These are phyloP conservation scores for Eutrema heterophyllum DNA, from an alignment of 345 rosid genomes.

Conservation along the genomic window DNA sequence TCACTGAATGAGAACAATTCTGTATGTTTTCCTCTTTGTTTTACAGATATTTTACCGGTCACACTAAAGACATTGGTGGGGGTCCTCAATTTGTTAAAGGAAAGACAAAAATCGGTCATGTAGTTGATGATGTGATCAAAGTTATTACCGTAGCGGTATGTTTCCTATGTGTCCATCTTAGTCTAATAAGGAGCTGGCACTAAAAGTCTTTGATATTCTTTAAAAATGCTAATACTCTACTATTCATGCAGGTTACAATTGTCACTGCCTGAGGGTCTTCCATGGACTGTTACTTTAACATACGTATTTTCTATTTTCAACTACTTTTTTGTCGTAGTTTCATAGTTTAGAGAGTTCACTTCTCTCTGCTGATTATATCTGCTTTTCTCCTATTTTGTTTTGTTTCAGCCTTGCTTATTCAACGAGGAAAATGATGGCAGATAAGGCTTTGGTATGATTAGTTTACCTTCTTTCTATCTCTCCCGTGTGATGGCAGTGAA, in stretches of 20 bases:
- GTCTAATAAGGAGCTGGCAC: not conserved
- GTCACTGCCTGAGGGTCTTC: conserved; percentile 98
- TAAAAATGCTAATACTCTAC: conserved; percentile 6
- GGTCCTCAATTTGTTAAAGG: conserved; percentile 52
- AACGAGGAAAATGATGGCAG: conserved; percentile 99
- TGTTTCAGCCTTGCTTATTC: conserved; percentile 81
- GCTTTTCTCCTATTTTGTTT: not conserved
- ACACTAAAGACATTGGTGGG: conserved; percentile 46
- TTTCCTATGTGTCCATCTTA: conserved; percentile 10
- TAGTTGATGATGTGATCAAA: conserved; percentile 70
- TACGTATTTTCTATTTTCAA: conserved; percentile 32
- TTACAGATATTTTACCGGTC: conserved; percentile 75
- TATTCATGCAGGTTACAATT: conserved; percentile 72
- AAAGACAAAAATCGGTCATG: conserved; percentile 48
- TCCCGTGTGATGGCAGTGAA: too few relatives aligned
- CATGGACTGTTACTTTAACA: conserved; percentile 95
- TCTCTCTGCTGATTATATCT: conserved; percentile 11
- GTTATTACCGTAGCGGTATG: conserved; percentile 87
- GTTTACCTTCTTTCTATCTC: too few relatives aligned
- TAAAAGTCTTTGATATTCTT: not conserved
- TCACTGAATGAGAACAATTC: too few relatives aligned
- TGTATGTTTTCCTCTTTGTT: not conserved
- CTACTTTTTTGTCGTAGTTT: conserved; percentile 1
- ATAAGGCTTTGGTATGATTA: too few relatives aligned
- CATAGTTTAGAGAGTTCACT: not conserved